Base-by-base conservation (phyloP, 352 stramenopile species). In the Globisporangium orthogonon region DNA sequence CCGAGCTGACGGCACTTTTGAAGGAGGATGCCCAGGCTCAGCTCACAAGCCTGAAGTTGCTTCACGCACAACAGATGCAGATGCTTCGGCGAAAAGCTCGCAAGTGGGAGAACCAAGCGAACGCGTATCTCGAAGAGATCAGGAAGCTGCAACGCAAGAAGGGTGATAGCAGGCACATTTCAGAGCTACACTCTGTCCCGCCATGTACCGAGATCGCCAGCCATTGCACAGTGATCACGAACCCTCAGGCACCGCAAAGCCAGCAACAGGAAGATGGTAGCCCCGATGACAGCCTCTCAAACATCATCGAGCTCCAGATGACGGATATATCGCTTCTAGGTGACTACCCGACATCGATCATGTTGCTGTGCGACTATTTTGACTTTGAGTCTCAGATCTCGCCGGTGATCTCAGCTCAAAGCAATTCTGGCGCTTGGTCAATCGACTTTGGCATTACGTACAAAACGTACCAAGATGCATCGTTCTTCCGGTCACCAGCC, bases 351-450 rank as follows among this genome's bases (percentile, higher is more conserved):
- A n/a, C 15, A 23, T 54, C 48, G 0, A 56, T 66, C 18, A 52
- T 69, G 2, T 5, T 79, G 6, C 60, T 74, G 2, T 76, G 68
- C 59, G 71, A 79, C 57, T 79, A 70, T 29, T 76, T 65, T 23
- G 71, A 79, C 44, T 79, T 74, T 53, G 71, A 79, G 44, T 62
- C 67, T 1, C 71, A 79, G 40, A 14, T 63, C 17, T 79, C 71
- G 2, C 68, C 67, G 10, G 50, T 73, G 39, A 59, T 70, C 37
- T 31, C 54, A 14, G 17, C n/a, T 29, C 13, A 5, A 18, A 37
- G 3, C 17, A 28, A 4, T 7, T 14, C 18, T 17, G 6, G 5
- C 7, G 9, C 44, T 11, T 31, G 62, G 40, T 31, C 47, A 4
- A 18, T 74, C 2, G 71, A 79, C 17, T 60, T 79, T 40, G 58